Evolutionary conservation across 2,329 filamentous ascomycete species (phyloP), one percentile per base, ranked within the genome.

Genomic region (Cercospora zeae-maydis): DNA sequence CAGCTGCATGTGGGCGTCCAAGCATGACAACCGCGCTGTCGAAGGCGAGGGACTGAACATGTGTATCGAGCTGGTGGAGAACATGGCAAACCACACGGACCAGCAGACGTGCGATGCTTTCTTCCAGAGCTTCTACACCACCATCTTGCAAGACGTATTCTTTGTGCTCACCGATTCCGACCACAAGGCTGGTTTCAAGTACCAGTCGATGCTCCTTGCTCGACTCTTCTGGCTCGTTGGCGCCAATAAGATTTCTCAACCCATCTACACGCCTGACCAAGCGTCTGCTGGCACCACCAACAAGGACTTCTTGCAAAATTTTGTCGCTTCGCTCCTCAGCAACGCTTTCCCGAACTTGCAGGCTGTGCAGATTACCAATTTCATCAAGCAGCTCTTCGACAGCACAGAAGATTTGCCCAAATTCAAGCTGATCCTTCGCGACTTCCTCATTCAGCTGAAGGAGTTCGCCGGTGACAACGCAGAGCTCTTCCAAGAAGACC

Each of bases 1-100:
- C 77, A 96, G 93, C 36, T 99, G 96, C 83, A 92, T 98, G 84
- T 99, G 95, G 96, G 95, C 96, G n/a, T 97, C 93, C 82, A 99
- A 99, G 82, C 95, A 99, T 78, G 95, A 99, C 80, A 99, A 99
- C 79, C 90, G 95, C 64, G 92, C 97, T 75, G 95, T 99, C 31
- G 95, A 99, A 78, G 92, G 91, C 69, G 96, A 95, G 39, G 95
- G 95, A 64, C 86, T 99, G 65, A 95, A 93, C 78, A 99, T 99
- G 95, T 98, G 93, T 77, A 86, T 96, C 69, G 95, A 99, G 79
- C 83, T 99, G 68, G 93, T 99, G 75, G 93, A 90, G 78, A 99
- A 99, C 79, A 96, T 99, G 81, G 92, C 93, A 8, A 93, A 97
- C 72, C 71, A 75, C 52, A 90, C 92, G 0, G 93, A 98, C 75